Conservation (phyloP, 2,329 filamentous ascomycete species). For the Clonostachys solani region DNA sequence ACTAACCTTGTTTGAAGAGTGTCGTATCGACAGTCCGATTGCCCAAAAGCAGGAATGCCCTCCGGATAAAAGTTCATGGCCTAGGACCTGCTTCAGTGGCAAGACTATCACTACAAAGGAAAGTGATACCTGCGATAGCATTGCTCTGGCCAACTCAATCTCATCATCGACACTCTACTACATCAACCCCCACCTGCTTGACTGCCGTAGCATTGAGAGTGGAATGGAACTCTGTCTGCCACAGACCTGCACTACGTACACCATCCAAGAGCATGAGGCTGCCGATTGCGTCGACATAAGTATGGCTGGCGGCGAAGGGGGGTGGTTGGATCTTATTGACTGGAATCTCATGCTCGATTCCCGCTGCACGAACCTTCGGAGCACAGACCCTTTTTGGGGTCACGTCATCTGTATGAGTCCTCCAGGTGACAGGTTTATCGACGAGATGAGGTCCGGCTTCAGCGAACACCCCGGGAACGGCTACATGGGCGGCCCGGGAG, state of each 20-base stretch:
- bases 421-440: background rate
- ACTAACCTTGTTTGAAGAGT: too few relatives aligned
- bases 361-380: slow-evolving; percentile 6
- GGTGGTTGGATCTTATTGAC: slow-evolving; percentile 1
- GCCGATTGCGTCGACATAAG: slow-evolving; percentile 3
- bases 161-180: slow-evolving; percentile 9
- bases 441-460: background rate
- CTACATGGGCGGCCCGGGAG: background rate
- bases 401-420: slow-evolving; percentile 6
- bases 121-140: slow-evolving; percentile 11
- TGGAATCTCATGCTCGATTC: slow-evolving; percentile 6
- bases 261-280: background rate
- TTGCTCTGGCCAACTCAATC: slow-evolving; percentile 6
- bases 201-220: slow-evolving; percentile 5
- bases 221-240: slow-evolving; percentile 9
- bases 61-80: too few relatives aligned
- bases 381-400: slow-evolving; percentile 7
- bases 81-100: too few relatives aligned
- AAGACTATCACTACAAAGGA: background rate
- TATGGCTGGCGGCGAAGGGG: background rate
- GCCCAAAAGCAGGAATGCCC: too few relatives aligned
- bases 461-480: background rate
- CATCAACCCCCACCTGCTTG: slow-evolving; percentile 7
- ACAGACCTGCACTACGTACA: slow-evolving; percentile 3
- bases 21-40: too few relatives aligned